A percentile compares a stretch with the other conserved stretches of the same genome.
phyloP scores from a whole-genome alignment of 345 rosid genomes.

The Gossypium herbaceum region DNA sequence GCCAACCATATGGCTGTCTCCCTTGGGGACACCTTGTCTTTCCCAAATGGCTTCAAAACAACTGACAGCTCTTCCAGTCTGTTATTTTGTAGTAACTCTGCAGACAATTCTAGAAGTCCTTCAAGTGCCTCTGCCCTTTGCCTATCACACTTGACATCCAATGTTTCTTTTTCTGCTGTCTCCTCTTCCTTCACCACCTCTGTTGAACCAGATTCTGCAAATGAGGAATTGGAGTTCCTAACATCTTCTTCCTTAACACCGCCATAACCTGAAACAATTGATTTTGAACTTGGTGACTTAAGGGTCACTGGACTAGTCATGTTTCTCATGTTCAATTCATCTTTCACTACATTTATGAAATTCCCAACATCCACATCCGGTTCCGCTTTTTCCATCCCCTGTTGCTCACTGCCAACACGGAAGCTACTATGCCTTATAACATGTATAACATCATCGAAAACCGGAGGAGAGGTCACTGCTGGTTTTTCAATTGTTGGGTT shows the following conservation, averaged over 20 bases:
- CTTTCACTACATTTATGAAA: neutral
- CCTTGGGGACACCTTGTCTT: slow-evolving; percentile 1
- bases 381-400: neutral
- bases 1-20: slow-evolving; percentile 1
- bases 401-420: neutral
- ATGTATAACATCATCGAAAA: neutral
- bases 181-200: neutral
- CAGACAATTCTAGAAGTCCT: slow-evolving; percentile 3
- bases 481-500: neutral
- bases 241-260: neutral
- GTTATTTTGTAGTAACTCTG: neutral
- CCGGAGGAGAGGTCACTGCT: neutral
- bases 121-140: slow-evolving; percentile 5
- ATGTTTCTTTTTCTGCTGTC: neutral
- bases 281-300: neutral
- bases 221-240: neutral
- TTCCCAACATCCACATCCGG: neutral
- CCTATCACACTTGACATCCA: slow-evolving; percentile 1
- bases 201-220: neutral
- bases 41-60: slow-evolving; percentile 2
- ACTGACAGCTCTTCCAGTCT: neutral
- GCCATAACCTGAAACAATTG: neutral
- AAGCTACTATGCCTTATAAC: neutral
- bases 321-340: neutral
- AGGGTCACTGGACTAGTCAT: neutral